Conservation (phyloP, 73 alveolate species). For the Paramecium tetraurelia region DNA sequence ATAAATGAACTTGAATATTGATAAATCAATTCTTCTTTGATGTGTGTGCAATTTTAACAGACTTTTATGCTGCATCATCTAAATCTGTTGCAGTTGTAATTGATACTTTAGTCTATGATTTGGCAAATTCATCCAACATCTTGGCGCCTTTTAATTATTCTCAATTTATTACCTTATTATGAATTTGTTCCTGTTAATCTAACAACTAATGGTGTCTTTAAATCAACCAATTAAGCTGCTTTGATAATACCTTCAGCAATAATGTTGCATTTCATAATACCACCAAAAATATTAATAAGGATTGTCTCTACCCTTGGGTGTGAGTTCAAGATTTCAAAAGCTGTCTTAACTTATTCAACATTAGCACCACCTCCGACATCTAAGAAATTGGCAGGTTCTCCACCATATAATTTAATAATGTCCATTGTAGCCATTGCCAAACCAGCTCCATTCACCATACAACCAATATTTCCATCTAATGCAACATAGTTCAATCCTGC, state of each 20-base stretch:
- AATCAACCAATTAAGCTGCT: slow-evolving; percentile 79
- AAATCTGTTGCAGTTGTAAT: slow-evolving; percentile 46
- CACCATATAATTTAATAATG: slow-evolving; percentile 83
- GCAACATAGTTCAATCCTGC: slow-evolving; percentile 82
- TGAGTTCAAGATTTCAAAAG: slow-evolving; percentile 70
- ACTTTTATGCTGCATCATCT: slow-evolving; percentile 49
- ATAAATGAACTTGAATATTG: neutral
- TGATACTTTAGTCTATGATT: slow-evolving; percentile 34
- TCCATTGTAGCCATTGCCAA: slow-evolving; percentile 99
- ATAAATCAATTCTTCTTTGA: neutral
- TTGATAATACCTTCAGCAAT: slow-evolving; percentile 90
- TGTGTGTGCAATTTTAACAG: neutral
- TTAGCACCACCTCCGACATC: slow-evolving; percentile 97
- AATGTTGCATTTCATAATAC: slow-evolving; percentile 88
- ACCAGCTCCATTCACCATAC: slow-evolving; percentile 98
- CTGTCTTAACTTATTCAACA: slow-evolving; percentile 76
- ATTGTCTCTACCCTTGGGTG: slow-evolving; percentile 86
- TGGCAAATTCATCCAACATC: slow-evolving; percentile 30
- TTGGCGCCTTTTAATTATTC: neutral
- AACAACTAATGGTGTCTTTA: slow-evolving; percentile 89
- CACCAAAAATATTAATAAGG: slow-evolving; percentile 86
- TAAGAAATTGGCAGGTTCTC: slow-evolving; percentile 96
- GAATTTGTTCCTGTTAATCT: slow-evolving; percentile 91
- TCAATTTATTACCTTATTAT: slow-evolving; percentile 65
- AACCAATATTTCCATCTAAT: slow-evolving; percentile 90